Evolutionary conservation across 2,329 filamentous ascomycete species (phyloP).

Genomic region (Amauroascus niger): DNA sequence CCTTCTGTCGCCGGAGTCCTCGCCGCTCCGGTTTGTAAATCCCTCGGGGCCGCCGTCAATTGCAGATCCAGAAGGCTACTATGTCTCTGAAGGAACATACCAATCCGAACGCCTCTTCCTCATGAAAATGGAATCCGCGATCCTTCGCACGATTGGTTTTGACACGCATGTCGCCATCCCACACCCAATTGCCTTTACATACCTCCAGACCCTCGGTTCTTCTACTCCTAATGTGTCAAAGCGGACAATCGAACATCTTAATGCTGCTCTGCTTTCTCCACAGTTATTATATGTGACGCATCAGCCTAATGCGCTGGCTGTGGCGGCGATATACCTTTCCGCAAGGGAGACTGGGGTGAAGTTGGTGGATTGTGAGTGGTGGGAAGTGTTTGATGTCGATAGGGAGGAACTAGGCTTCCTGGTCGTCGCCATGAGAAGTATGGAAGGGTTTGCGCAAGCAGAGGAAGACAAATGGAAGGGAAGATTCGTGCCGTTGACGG

Average conservation of each 20-base stretch:
- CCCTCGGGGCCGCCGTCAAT: constrained; percentile 22
- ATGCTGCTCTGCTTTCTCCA: constrained; percentile 72
- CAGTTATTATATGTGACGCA: constrained; percentile 87
- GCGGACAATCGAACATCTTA: constrained; percentile 67
- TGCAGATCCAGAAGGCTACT: constrained; percentile 48
- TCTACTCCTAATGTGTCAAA: constrained; percentile 50
- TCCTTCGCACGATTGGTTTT: constrained; percentile 69
- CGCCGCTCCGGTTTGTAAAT: constrained; percentile 42
- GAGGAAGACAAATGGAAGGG: constrained; percentile 50
- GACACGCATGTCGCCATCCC: constrained; percentile 77
- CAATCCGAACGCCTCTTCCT: constrained; percentile 54
- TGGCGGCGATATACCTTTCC: constrained; percentile 83
- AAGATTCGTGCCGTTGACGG: constrained; percentile 48
- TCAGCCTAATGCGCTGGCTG: constrained; percentile 75
- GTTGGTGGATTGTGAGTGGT: constrained; percentile 80
- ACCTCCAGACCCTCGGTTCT: constrained; percentile 78
- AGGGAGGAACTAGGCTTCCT: constrained; percentile 89
- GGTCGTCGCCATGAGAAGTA: constrained; percentile 72
- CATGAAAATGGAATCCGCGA: constrained; percentile 63
- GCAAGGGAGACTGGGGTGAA: constrained; percentile 66
- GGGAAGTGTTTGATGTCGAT: constrained; percentile 96
- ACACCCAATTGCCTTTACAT: constrained; percentile 78
- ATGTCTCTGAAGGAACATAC: constrained; percentile 65
- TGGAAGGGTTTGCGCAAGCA: constrained; percentile 57
- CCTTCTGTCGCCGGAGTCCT: constrained; percentile 53